A percentile compares a stretch with the other conserved stretches of the same genome.
Evolutionary conservation across 73 alveolate species (phyloP).

Genomic region (Paraurostyla sp.): DNA sequence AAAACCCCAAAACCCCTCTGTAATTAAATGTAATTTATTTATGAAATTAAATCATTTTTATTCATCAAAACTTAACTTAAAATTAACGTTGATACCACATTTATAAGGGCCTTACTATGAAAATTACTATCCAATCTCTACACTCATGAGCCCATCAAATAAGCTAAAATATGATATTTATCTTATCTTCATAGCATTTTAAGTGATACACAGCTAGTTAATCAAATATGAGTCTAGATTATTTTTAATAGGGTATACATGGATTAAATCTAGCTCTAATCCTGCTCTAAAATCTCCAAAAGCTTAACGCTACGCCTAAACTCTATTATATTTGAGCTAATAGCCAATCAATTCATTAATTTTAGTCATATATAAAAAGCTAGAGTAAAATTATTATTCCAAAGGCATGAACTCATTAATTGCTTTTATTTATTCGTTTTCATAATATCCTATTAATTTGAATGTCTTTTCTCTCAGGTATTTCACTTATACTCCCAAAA

Average conservation of each 20-base stretch:
- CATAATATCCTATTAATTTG: neutral
- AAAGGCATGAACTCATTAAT: neutral
- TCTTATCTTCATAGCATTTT: neutral
- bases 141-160: neutral
- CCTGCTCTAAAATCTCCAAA: neutral
- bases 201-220: neutral
- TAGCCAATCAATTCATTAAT: neutral
- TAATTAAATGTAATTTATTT: too few species aligned
- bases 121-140: neutral
- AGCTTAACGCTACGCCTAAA: too few species aligned
- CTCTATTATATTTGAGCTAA: neutral
- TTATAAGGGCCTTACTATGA: neutral
- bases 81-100: neutral
- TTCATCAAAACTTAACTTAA: neutral
- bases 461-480: constrained; percentile 12
- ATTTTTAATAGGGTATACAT: neutral
- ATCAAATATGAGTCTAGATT: neutral
- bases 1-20: too few species aligned
- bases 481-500: neutral
- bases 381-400: neutral
- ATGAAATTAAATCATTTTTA: neutral
- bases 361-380: neutral
- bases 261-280: neutral
- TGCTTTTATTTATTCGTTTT: neutral
- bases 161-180: neutral